Evolutionary conservation across 768 basidiomycete genomes (phyloP).

Genomic region (Amanita brunnescens): DNA sequence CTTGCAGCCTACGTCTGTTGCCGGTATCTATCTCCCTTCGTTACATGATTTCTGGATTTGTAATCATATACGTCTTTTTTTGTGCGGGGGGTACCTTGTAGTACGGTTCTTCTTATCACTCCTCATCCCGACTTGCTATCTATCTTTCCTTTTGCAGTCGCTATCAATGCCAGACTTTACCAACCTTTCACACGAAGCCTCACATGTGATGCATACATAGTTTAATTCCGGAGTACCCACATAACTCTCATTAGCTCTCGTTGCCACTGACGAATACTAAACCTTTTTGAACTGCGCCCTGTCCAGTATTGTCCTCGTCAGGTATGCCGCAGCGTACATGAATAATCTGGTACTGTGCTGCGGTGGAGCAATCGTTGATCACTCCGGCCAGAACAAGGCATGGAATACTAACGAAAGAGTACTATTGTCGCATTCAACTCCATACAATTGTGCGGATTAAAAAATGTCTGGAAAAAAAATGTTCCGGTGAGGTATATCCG

Average conservation of each 20-base stretch:
- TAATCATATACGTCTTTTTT: slow-evolving; percentile 29
- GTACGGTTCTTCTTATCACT: slow-evolving; percentile 24
- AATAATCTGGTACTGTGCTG: no score
- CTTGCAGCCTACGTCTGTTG: slow-evolving; percentile 2
- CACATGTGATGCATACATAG: slow-evolving; percentile 2
- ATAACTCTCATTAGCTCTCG: not conserved
- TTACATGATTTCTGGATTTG: slow-evolving; percentile 24
- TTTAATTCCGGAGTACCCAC: slow-evolving; percentile 6
- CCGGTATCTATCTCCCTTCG: slow-evolving; percentile 9
- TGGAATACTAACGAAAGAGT: no score
- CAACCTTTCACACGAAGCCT: not conserved
- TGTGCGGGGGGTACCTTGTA: slow-evolving; percentile 17
- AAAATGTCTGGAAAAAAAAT: not conserved
- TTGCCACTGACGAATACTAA: slow-evolving; percentile 4
- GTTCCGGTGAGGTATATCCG: not conserved
- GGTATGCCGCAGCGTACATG: no score
- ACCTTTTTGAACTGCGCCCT: not conserved
- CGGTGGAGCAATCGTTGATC: no score
- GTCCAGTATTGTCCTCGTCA: no score
- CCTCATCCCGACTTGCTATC: slow-evolving; percentile 17
- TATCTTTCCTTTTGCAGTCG: slow-evolving; percentile 11
- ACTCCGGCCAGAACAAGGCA: no score
- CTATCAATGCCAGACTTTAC: slow-evolving; percentile 1
- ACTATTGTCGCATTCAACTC: no score
- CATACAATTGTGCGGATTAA: not conserved